Percentiles rank a stretch among this genome's conserved stretches.
Conservation (phyloP, 257 asterid species). For the Rauvolfia tetraphylla region DNA sequence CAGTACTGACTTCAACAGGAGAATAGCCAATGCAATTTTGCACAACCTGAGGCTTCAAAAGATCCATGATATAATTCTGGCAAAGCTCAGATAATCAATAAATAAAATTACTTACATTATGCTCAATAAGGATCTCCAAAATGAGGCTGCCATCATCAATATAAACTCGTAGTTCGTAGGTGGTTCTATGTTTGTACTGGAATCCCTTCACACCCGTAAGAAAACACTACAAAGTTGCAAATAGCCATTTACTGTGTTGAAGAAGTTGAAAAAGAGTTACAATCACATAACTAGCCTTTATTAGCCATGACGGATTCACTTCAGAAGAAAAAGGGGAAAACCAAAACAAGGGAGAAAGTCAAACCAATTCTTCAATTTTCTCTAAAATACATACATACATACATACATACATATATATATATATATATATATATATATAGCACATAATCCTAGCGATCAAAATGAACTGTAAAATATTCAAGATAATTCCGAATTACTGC, state of each 20-base stretch:
- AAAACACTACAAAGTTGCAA: slow-evolving; percentile 56
- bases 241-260: slow-evolving; percentile 10
- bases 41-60: slow-evolving; percentile 53
- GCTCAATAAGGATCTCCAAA: slow-evolving; percentile 71
- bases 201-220: slow-evolving; percentile 80
- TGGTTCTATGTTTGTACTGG: slow-evolving; percentile 48
- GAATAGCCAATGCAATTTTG: slow-evolving; percentile 57
- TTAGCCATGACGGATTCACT: background rate
- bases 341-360: background rate
- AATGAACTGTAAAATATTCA: background rate
- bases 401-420: too few species aligned
- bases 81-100: background rate
- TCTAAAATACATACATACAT: background rate
- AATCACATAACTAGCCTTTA: background rate
- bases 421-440: too few species aligned
- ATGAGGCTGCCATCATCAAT: slow-evolving; percentile 97
- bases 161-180: slow-evolving; percentile 68
- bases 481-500: background rate
- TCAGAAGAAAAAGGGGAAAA: background rate
- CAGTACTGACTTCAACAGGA: slow-evolving; percentile 65
- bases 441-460: background rate
- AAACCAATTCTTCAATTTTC: background rate
- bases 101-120: slow-evolving; percentile 48
- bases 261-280: background rate
- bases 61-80: background rate